Evolutionary conservation across 257 asterid genomes (phyloP).

Genomic region (Verbascum thapsus): DNA sequence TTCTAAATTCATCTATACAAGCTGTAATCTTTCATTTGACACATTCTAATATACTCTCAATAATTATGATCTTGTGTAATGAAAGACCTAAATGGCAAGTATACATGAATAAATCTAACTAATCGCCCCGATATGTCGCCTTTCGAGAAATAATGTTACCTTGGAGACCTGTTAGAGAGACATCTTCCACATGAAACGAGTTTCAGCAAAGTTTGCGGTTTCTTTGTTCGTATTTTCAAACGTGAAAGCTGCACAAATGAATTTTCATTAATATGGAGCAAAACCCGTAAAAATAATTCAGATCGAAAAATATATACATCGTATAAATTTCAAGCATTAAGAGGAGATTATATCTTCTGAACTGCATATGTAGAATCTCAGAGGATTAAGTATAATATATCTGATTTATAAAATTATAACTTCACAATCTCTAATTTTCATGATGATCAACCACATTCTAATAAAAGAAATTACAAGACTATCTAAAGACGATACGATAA

Average conservation of each 20-base stretch:
- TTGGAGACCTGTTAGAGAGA: conserved; percentile 51
- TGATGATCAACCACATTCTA: no score
- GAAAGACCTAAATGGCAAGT: no score
- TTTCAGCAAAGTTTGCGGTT: conserved; percentile 48
- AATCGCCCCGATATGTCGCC: no score
- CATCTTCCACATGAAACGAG: conserved; percentile 60
- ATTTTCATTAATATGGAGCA: not conserved
- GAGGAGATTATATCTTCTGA: no score
- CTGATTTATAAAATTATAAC: no score
- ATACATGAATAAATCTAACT: conserved; percentile 23
- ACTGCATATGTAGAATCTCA: no score
- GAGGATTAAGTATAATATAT: no score
- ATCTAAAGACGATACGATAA: no score
- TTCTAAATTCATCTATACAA: not conserved
- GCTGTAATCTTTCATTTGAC: conserved; percentile 19
- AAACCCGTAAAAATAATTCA: not conserved
- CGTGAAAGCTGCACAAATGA: conserved; percentile 46
- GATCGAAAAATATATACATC: no score
- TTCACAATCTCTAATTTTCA: no score
- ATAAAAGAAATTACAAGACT: no score
- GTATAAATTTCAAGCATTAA: no score
- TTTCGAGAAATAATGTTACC: conserved; percentile 24
- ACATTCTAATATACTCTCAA: conserved; percentile 33
- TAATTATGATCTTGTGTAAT: conserved; percentile 20
- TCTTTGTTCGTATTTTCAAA: conserved; percentile 49